These are phyloP conservation scores for Cladophialophora chaetospira DNA, from an alignment of 2,329 filamentous ascomycete species.

Conservation along the genomic window DNA sequence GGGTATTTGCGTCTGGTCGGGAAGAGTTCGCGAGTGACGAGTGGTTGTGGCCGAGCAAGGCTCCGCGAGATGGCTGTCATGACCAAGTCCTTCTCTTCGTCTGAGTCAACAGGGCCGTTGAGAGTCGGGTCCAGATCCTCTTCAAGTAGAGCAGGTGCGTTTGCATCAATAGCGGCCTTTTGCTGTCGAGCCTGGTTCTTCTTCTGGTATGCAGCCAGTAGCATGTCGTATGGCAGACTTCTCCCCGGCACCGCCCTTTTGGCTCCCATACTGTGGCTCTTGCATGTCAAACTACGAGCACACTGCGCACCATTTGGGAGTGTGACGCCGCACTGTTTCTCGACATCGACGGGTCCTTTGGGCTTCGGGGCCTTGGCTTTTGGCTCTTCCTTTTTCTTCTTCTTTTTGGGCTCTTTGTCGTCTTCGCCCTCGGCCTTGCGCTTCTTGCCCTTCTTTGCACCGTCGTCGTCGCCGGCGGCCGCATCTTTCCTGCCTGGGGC, in stretches of 20 bases:
- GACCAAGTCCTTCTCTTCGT: conserved; percentile 88
- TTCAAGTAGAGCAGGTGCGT: conserved; percentile 65
- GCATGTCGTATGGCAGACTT: conserved; percentile 88
- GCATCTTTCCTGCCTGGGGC: conserved; percentile 47
- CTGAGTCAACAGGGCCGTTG: conserved; percentile 75
- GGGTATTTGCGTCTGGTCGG: conserved; percentile 58
- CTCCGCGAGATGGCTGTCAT: conserved; percentile 72
- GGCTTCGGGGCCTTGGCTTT: conserved; percentile 82
- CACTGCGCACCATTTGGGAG: conserved; percentile 84
- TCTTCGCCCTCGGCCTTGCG: conserved; percentile 45
- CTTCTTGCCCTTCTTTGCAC: conserved; percentile 35
- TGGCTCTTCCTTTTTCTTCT: conserved; percentile 90
- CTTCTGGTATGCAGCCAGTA: conserved; percentile 86
- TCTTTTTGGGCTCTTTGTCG: conserved; percentile 74
- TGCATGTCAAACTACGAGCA: conserved; percentile 86
- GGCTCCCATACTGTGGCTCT: conserved; percentile 92
- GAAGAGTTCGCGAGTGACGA: conserved; percentile 65
- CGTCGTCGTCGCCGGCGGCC: conserved; percentile 25
- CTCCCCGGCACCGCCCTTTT: conserved; percentile 86
- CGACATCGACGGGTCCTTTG: conserved; percentile 91
- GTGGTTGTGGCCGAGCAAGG: conserved; percentile 71
- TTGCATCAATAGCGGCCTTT: conserved; percentile 92
- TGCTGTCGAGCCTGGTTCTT: conserved; percentile 99
- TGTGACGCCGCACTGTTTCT: conserved; percentile 87
- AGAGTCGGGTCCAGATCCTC: conserved; percentile 45